Evolutionary conservation across 2,329 filamentous ascomycete genomes (phyloP), one percentile per base, ranked within the genome.

Genomic region (Calonectria hawksworthii): DNA sequence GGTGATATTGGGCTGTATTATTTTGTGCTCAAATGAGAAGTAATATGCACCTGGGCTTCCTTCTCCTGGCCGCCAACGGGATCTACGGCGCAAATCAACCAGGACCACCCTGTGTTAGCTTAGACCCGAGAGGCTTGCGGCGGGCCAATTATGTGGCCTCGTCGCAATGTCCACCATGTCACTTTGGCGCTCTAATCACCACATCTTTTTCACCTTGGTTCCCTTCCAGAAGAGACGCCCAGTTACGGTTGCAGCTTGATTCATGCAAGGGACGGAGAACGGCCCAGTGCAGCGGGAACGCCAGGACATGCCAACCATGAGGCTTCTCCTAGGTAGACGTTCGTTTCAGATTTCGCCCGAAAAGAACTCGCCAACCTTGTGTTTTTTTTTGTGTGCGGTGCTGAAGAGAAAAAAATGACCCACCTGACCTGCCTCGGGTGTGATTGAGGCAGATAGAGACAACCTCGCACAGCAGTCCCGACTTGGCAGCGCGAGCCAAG

Each of bases 71-170:
- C 11, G 51, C 51, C 28, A 16, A 13, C 26, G 16, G 56, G 56
- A 63, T 63, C 56, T 41, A 38, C 56, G n/a, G 36, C 56, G 56
- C 56, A 63, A 63, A 63, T 30, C 56, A 18, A 38, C 56, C 34
- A 61, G 56, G 56, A 61, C 56, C 56, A 61, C 34, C 36, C 56
- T 41, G 56, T 63, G n/a, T 16, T 32, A n/a, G 56, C 23, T 26
- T 21, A 47, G 44, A 47, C 18, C 21, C 9, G 7, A 26, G n/a
- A 21, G 56, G 56, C 36, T 63, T 41, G 36, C 18, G 34, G 34
- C 32, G 23, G 56, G 34, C 56, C 56, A 63, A 63, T 63, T 14
- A 26, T 26, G 23, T 36, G 3, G 14, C 34, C n/a, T 41, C 14
- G 9, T 21, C 23, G 56, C 14, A 28, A 36, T 38, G 56, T 38